phyloP scores from a whole-genome alignment of 768 basidiomycete species.

The Inosperma sp. region DNA sequence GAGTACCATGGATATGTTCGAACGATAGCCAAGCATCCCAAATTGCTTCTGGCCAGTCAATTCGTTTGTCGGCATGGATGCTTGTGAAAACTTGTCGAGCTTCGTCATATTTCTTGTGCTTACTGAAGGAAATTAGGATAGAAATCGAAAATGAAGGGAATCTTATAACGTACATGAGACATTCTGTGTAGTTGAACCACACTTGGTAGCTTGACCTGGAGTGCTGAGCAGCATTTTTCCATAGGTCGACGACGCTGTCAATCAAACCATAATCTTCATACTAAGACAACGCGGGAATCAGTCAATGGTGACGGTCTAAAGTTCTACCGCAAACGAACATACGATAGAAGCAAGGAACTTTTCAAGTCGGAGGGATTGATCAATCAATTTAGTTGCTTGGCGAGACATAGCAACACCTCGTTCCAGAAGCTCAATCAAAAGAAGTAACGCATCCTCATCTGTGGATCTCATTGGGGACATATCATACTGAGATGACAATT shows the following conservation, averaged over 20 bases:
- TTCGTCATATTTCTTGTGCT: conserved; percentile 48
- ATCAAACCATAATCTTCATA: conserved; percentile 44
- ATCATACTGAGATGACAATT: conserved; percentile 5
- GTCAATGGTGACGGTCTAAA: not conserved
- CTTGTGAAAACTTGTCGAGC: conserved; percentile 67
- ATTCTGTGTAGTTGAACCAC: conserved; percentile 73
- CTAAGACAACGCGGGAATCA: conserved; percentile 26
- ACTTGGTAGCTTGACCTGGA: conserved; percentile 69
- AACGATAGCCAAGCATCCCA: conserved; percentile 91
- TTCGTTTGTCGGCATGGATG: conserved; percentile 58
- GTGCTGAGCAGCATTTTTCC: conserved; percentile 61
- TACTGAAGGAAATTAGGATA: conserved; percentile 30
- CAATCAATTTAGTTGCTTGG: conserved; percentile 61
- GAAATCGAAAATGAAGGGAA: not conserved
- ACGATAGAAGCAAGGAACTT: conserved; percentile 77
- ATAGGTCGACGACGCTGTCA: conserved; percentile 57
- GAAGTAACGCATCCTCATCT: conserved; percentile 48
- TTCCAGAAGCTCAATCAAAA: conserved; percentile 54
- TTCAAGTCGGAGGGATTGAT: conserved; percentile 75
- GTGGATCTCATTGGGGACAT: not conserved
- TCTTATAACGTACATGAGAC: conserved; percentile 54
- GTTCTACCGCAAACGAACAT: conserved; percentile 36
- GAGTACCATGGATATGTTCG: conserved; percentile 76
- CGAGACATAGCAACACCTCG: conserved; percentile 60
- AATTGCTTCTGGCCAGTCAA: conserved; percentile 95